phyloP scores from a whole-genome alignment of 176 grass and related monocot genomes.

The Eleusine indica region DNA sequence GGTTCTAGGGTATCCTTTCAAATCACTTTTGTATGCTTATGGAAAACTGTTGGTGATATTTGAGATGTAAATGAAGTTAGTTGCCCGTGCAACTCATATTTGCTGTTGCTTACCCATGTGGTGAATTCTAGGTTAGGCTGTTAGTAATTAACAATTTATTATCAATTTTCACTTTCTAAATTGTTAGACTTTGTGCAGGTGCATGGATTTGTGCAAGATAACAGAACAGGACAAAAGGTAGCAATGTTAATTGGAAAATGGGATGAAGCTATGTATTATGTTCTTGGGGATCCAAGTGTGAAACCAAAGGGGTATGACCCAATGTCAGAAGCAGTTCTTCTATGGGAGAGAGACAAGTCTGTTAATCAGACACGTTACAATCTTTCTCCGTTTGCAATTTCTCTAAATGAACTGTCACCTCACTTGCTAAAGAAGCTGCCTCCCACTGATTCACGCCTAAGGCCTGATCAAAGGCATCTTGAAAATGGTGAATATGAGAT shows the following conservation, averaged over 20 bases:
- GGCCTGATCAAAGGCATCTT: constrained; percentile 91
- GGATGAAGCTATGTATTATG: constrained; percentile 99
- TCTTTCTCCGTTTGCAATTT: constrained; percentile 92
- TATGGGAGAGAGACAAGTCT: constrained; percentile 91
- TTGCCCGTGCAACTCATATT: neutral
- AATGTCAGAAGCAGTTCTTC: constrained; percentile 90
- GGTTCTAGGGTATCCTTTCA: neutral
- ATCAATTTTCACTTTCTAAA: neutral
- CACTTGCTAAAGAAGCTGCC: constrained; percentile 68
- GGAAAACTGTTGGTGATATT: neutral
- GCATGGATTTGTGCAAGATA: constrained; percentile 97
- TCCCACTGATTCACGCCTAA: constrained; percentile 88
- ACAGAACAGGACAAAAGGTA: constrained; percentile 83
- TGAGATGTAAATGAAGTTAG: constrained; percentile 1
- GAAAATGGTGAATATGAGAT: constrained; percentile 99
- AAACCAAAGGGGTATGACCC: constrained; percentile 93
- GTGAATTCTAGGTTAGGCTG: neutral
- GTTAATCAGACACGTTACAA: constrained; percentile 88
- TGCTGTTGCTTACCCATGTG: neutral
- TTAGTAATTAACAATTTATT: constrained; percentile 12
- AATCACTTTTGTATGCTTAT: neutral
- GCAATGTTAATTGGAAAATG: constrained; percentile 96
- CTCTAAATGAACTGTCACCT: constrained; percentile 74
- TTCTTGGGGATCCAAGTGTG: constrained; percentile 80
- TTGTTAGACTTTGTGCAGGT: constrained; percentile 54